Evolutionary conservation across 345 rosid genomes (phyloP), one percentile per base, ranked within the genome.

Genomic region (Turnera subulata): DNA sequence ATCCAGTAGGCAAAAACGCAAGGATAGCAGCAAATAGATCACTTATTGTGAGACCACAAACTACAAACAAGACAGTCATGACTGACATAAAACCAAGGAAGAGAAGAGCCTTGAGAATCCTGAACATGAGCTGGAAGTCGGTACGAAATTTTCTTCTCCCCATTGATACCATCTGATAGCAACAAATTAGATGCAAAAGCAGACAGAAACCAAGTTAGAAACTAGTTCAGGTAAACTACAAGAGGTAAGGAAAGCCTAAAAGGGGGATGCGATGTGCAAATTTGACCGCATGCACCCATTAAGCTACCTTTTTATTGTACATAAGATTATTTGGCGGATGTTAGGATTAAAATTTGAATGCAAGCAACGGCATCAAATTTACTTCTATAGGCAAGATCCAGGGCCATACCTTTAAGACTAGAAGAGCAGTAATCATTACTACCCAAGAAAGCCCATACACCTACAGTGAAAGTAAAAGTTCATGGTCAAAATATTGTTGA

Each of bases 71-170:
- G 57, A 88, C 79, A 2, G 97, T 85, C 96, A 94, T 82, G 65
- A 85, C 88, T 13, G 91, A 84, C 78, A 88, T 21, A 75, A 94
- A 82, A 16, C 84, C 96, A 2, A 94, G 96, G 73, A 88, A 88
- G 23, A 88, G 69, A 69, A 94, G 91, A n/a, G 95, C 97, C 68
- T 90, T 94, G 61, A 94, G 91, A 67, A 94, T 85, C 72, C 97
- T 78, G 74, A 84, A 85, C 92, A 84, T 90, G 54, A 90, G 96
- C 62, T 76, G 97, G 73, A 90, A 84, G 73, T 85, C 89, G 4
- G 87, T 69, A 16, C 88, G 79, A 24, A 94, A 90, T 46, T 73
- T 84, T 50, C 89, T 60, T 71, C 99, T 80, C 43, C 93, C 97
- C 81, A 90, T 70, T 15, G 95, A 84, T 24, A 84, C 81, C 91